A percentile compares a stretch with the other conserved stretches of the same genome.
Conservation (phyloP, 768 basidiomycete species). For the Boletus reticulatus region DNA sequence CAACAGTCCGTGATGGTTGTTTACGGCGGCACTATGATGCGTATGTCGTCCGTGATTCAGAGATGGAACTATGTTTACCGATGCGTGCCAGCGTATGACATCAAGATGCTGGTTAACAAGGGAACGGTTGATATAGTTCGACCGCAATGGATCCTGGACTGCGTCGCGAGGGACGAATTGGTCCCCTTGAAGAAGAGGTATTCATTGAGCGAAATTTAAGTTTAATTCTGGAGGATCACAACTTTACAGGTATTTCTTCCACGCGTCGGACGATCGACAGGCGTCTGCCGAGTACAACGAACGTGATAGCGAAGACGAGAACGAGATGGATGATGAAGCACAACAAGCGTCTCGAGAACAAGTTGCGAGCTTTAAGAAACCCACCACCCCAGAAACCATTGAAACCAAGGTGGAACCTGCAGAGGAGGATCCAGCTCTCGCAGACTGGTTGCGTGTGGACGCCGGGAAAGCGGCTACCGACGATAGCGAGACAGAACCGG, state of each 20-base stretch:
- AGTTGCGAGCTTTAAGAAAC: conserved; percentile 2
- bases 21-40: conserved; percentile 66
- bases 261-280: conserved; percentile 55
- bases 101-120: conserved; percentile 70
- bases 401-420: conserved; percentile 27
- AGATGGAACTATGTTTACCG: not conserved
- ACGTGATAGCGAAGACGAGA: conserved; percentile 37
- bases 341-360: conserved; percentile 16
- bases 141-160: conserved; percentile 82
- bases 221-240: not conserved
- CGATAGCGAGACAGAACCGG: conserved; percentile 47
- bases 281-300: conserved; percentile 51
- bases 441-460: conserved; percentile 63
- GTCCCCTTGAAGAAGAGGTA: conserved; percentile 71
- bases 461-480: conserved; percentile 27
- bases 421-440: conserved; percentile 47
- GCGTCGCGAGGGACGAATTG: conserved; percentile 53
- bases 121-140: conserved; percentile 69
- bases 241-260: conserved; percentile 69
- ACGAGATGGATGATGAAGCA: conserved; percentile 16
- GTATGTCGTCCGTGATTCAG: conserved; percentile 42
- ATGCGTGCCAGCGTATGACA: conserved; percentile 56
- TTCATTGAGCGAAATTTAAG: not conserved
- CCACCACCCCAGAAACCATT: not conserved
- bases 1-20: conserved; percentile 56